A percentile compares a stretch with the other conserved stretches of the same genome.
These are phyloP conservation scores for Peniophora sp. DNA, from an alignment of 1,284 basidiomycete genomes.

Conservation along the genomic window DNA sequence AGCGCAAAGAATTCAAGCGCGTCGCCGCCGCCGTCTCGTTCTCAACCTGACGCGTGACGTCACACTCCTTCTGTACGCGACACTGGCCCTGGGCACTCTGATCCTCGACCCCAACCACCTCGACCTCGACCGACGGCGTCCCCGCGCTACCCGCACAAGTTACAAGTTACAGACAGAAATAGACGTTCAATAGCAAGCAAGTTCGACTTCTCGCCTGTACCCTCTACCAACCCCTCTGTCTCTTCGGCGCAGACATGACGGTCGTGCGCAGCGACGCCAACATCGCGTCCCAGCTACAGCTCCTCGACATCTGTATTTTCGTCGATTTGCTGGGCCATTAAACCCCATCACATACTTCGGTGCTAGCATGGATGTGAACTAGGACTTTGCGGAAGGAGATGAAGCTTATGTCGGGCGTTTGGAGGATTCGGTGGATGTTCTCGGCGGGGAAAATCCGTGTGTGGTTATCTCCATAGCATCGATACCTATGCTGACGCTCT, in stretches of 20 bases:
- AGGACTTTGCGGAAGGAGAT: conserved; percentile 89
- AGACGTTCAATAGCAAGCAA: conserved; percentile 86
- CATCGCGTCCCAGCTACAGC: conserved; percentile 59
- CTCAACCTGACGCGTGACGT: too few species aligned
- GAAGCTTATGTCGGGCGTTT: conserved; percentile 92
- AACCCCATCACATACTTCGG: too few species aligned
- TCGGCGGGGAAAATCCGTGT: conserved; percentile 78
- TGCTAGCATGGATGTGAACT: conserved; percentile 92
- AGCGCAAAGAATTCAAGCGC: too few species aligned
- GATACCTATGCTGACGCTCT: conserved; percentile 8
- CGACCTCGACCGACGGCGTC: too few species aligned
- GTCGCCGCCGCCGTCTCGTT: too few species aligned
- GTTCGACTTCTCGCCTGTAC: conserved; percentile 98
- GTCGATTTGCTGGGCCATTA: conserved; percentile 95
- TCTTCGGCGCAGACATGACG: conserved; percentile 78
- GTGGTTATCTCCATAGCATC: conserved; percentile 16
- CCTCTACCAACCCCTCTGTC: conserved; percentile 85
- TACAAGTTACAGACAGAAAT: too few species aligned
- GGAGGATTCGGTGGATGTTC: conserved; percentile 82
- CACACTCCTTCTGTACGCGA: background rate
- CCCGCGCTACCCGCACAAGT: too few species aligned
- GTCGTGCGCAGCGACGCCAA: conserved; percentile 92
- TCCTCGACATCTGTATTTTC: conserved; percentile 67
- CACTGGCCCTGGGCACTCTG: too few species aligned
- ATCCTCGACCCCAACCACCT: conserved; percentile 49